Percentiles rank a stretch among this genome's conserved stretches.
Conservation (phyloP, 2,329 filamentous ascomycete species). For the Calonectria fujianensis region DNA sequence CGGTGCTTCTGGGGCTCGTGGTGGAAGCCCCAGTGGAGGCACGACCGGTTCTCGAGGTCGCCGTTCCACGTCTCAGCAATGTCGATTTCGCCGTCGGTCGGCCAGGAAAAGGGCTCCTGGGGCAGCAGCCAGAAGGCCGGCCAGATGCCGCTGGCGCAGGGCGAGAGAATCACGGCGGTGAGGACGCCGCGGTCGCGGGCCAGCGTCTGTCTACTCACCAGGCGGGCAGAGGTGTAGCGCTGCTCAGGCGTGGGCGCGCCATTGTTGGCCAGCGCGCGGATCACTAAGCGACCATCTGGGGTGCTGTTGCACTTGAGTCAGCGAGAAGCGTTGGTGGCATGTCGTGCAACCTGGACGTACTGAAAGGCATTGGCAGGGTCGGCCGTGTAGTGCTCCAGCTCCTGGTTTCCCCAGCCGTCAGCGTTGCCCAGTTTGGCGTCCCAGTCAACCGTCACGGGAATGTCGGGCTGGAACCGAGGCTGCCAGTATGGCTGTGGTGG, state of each 20-base stretch:
- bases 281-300: slow-evolving; percentile 69
- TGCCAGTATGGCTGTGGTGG: slow-evolving; percentile 68
- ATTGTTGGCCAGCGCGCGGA: slow-evolving; percentile 69
- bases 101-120: slow-evolving; percentile 75
- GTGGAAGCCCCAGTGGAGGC: slow-evolving; percentile 76
- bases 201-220: slow-evolving; percentile 72
- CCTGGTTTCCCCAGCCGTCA: slow-evolving; percentile 78
- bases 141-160: slow-evolving; percentile 75
- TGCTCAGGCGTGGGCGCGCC: slow-evolving; percentile 59
- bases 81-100: slow-evolving; percentile 76
- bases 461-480: slow-evolving; percentile 68
- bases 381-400: slow-evolving; percentile 74
- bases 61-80: slow-evolving; percentile 79
- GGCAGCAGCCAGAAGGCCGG: slow-evolving; percentile 78
- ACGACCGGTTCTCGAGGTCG: slow-evolving; percentile 72
- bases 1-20: slow-evolving; percentile 75
- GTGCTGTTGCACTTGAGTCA: slow-evolving; percentile 55
- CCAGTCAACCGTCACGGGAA: slow-evolving; percentile 70
- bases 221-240: slow-evolving; percentile 73
- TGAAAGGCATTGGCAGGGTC: slow-evolving; percentile 72
- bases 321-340: background rate
- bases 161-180: slow-evolving; percentile 70
- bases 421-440: slow-evolving; percentile 72
- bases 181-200: slow-evolving; percentile 71
- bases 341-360: slow-evolving; percentile 48